Conservation (phyloP, 495 filamentous ascomycete genomes). For the Xylaria castorea region DNA sequence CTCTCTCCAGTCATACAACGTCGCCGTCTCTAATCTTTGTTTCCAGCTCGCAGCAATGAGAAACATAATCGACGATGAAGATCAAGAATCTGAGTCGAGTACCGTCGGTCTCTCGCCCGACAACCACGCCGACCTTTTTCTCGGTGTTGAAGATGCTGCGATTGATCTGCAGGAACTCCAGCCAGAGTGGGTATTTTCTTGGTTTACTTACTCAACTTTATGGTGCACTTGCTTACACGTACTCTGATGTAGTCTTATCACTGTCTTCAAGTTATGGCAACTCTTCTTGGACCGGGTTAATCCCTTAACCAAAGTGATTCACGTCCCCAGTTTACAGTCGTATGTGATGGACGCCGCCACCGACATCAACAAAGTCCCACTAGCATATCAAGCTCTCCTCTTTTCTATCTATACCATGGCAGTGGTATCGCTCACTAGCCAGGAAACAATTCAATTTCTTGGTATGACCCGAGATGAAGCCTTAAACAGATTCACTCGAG, state of each 20-base stretch:
- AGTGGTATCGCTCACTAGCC: slow-evolving; percentile 37
- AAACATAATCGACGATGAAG: slow-evolving; percentile 25
- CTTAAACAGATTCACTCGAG: slow-evolving; percentile 37
- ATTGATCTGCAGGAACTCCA: slow-evolving; percentile 24
- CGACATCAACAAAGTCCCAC: slow-evolving; percentile 43
- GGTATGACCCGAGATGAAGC: slow-evolving; percentile 39
- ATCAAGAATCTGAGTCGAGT: slow-evolving; percentile 17
- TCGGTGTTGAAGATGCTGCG: slow-evolving; percentile 20
- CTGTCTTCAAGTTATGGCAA: slow-evolving; percentile 35
- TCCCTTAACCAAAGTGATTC: slow-evolving; percentile 62
- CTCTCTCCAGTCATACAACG: background rate
- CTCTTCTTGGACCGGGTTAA: slow-evolving; percentile 57
- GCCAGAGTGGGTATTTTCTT: slow-evolving; percentile 23
- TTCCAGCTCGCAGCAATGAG: slow-evolving; percentile 25
- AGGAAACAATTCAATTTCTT: slow-evolving; percentile 44
- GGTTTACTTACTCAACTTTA: too few relatives aligned
- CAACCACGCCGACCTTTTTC: slow-evolving; percentile 22
- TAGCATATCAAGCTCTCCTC: slow-evolving; percentile 45
- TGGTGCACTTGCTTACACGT: slow-evolving; percentile 31
- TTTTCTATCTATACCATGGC: slow-evolving; percentile 49
- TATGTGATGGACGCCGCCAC: slow-evolving; percentile 44
- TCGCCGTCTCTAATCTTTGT: slow-evolving; percentile 9
- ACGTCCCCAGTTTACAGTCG: slow-evolving; percentile 57
- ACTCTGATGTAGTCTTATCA: slow-evolving; percentile 31
- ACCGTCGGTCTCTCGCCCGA: slow-evolving; percentile 15